Percentiles rank a stretch among this genome's conserved stretches.
Evolutionary conservation across 108 stramenopile genomes (phyloP).

Genomic region (Fragilaria radians): DNA sequence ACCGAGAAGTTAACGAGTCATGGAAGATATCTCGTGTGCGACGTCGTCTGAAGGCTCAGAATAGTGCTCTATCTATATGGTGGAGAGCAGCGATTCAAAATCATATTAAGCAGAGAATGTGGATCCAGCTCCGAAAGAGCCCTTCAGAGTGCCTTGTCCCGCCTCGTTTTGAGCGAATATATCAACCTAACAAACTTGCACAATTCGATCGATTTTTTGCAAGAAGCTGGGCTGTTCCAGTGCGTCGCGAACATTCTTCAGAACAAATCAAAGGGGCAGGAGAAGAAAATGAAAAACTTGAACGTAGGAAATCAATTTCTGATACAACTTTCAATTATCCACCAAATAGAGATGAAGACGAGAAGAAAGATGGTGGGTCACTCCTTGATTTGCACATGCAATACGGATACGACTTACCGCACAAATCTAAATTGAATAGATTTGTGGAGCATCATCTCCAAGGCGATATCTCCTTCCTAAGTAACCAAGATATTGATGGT

Average conservation of each 20-base stretch:
- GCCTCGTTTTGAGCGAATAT: constrained; percentile 60
- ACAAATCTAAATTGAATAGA: not conserved
- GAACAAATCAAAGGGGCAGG: constrained; percentile 41
- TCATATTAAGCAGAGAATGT: constrained; percentile 75
- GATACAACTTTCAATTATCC: not conserved
- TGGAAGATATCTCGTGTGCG: constrained; percentile 32
- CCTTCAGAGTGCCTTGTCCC: constrained; percentile 43
- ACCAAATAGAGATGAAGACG: not conserved
- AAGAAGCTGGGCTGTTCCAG: constrained; percentile 63
- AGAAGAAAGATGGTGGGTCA: not conserved
- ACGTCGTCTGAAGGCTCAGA: constrained; percentile 47
- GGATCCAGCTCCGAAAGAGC: constrained; percentile 65
- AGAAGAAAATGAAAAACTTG: constrained; percentile 30
- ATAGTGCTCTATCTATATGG: constrained; percentile 57
- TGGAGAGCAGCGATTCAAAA: constrained; percentile 70
- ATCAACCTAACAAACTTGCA: constrained; percentile 56
- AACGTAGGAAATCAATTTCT: not conserved
- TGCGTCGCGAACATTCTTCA: constrained; percentile 63
- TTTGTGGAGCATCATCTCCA: not conserved
- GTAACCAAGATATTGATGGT: not conserved
- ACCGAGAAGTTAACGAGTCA: constrained; percentile 7
- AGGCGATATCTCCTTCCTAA: not conserved
- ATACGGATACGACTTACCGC: not conserved
- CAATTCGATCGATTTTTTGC: constrained; percentile 76
- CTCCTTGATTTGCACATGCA: not conserved